Base-by-base conservation (phyloP, 208 protist species). In the Acanthamoeba sp. region DNA sequence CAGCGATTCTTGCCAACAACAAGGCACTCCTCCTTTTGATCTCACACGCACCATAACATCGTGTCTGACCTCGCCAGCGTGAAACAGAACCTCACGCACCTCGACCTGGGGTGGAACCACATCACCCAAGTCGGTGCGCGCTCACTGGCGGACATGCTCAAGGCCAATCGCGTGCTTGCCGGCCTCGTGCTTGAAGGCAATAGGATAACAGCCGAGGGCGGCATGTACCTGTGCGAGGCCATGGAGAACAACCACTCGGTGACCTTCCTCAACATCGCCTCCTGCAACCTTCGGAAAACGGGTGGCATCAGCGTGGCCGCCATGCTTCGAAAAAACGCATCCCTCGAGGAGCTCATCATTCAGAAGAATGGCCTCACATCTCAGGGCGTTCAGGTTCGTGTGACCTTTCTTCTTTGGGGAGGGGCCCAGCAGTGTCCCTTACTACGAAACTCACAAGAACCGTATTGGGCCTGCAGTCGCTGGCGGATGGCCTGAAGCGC, bases 181-280 rank as follows among this genome's bases (percentile, higher is more conserved):
- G 97, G 98, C 90, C 88, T 99, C 45, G 98, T 96, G 40, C 95
- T 99, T 24, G 97, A 98, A 57, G 98, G 97, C 4, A 99, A 99
- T 95, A 97, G 98, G 78, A 98, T 99, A 92, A 98, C 98, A 48
- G 95, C 97, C 89, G 94, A 95, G 32, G 98, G 98, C 48, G 98
- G 96, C 24, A 95, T 96, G 2, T 96, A 97, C 42, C 94, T 99
- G 48, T 98, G 98, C 2, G 88, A 97, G 5, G 97, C 98, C 18
- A 95, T 99, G 55, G 80, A 98, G 93, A 85, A 97, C 69, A 99
- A 99, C 93, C 97, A 98, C 95, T 98, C 98, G 0, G 96, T 99
- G n/a, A 97, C 98, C 20, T 98, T 97, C 24, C 96, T 99, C 5
- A 98, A 99, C 95, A 89, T 99, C 24, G 62, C 64, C 32, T 94